These are phyloP conservation scores for Prototheca wickerhamii DNA, from an alignment of 163 green algal species.

Conservation along the genomic window DNA sequence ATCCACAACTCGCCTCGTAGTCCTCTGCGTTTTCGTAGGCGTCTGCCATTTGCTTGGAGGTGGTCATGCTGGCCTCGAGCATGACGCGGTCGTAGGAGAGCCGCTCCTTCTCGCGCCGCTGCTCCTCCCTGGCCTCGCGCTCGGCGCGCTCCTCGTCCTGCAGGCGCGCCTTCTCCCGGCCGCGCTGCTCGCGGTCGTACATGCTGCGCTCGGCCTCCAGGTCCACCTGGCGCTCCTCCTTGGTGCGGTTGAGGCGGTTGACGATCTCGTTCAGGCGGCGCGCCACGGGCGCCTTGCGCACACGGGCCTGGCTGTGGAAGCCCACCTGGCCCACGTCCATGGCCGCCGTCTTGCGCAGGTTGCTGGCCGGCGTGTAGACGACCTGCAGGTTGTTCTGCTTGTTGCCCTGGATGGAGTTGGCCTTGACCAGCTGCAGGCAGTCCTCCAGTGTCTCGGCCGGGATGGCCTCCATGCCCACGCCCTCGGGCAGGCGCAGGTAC, in stretches of 20 bases:
- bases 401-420: conserved; percentile 90
- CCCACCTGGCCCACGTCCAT: conserved; percentile 94
- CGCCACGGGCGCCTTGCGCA: conserved; percentile 64
- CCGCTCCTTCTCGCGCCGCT: conserved; percentile 47
- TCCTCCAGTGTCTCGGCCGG: conserved; percentile 82
- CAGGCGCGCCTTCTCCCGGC: conserved; percentile 36
- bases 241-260: conserved; percentile 90
- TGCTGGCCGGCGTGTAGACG: conserved; percentile 88
- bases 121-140: conserved; percentile 57
- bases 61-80: conserved; percentile 74
- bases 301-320: conserved; percentile 71
- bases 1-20: conserved; percentile 58
- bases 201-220: conserved; percentile 39
- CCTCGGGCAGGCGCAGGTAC: conserved; percentile 82
- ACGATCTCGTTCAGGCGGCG: conserved; percentile 81
- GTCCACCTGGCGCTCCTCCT: conserved; percentile 61
- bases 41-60: conserved; percentile 53
- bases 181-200: conserved; percentile 40
- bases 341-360: conserved; percentile 80
- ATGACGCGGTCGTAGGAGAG: conserved; percentile 57
- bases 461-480: conserved; percentile 62
- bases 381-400: conserved; percentile 65
- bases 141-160: conserved; percentile 32
- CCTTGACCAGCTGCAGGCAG: conserved; percentile 86
- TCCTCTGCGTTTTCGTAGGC: conserved; percentile 75